Conservation (phyloP, 768 basidiomycete genomes). For the Pleurotus giganteus region DNA sequence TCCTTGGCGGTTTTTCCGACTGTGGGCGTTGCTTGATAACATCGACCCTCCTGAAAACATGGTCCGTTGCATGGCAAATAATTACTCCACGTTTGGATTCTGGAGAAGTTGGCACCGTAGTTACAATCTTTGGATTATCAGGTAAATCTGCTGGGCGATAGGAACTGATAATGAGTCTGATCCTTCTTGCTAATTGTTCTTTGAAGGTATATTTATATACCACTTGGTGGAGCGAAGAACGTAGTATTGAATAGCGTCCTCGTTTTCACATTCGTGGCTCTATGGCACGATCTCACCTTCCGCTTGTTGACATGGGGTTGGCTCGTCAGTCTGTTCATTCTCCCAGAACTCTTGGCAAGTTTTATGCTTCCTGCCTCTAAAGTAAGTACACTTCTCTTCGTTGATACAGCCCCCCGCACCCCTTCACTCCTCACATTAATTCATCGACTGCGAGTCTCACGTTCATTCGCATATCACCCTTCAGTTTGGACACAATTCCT, state of each 20-base stretch:
- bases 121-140: constrained; percentile 92
- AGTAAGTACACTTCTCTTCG: constrained; percentile 39
- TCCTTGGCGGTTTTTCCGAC: constrained; percentile 95
- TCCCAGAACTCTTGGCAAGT: constrained; percentile 75
- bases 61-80: constrained; percentile 98
- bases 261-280: constrained; percentile 93
- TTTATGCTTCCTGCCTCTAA: constrained; percentile 59
- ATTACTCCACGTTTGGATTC: constrained; percentile 90
- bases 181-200: neutral
- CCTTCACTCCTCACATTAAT: constrained; percentile 8
- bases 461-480: constrained; percentile 1
- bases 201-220: constrained; percentile 88
- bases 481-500: constrained; percentile 64
- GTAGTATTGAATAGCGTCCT: constrained; percentile 63
- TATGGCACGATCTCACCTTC: constrained; percentile 96
- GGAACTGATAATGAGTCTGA: neutral
- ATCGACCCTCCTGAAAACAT: constrained; percentile 97
- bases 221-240: constrained; percentile 71
- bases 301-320: constrained; percentile 93
- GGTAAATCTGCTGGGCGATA: constrained; percentile 44
- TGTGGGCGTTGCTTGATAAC: constrained; percentile 88
- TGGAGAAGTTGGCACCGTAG: constrained; percentile 97
- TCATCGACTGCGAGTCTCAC: neutral
- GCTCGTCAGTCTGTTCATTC: constrained; percentile 87
- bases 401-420: neutral